Conservation (phyloP, 2,329 filamentous ascomycete genomes). For the Talaromyces pinophilus region DNA sequence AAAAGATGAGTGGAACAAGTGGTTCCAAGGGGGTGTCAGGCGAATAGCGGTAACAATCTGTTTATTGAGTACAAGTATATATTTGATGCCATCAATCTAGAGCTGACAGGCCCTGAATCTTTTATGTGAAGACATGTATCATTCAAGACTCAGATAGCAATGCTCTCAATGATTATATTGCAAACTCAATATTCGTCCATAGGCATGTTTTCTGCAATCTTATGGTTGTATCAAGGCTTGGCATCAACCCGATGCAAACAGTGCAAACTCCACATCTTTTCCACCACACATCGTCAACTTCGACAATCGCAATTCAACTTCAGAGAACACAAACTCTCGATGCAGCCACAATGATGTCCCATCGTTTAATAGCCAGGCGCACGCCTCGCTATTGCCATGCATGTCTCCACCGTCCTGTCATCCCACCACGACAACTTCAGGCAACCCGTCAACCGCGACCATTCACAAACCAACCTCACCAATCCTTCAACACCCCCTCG, state of each 20-base stretch:
- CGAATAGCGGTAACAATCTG: background rate
- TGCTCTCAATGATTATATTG: too few species aligned
- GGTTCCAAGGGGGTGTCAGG: background rate
- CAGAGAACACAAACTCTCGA: background rate
- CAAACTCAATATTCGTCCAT: too few species aligned
- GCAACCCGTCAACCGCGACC: slow-evolving; percentile 40
- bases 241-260: slow-evolving; percentile 26
- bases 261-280: slow-evolving; percentile 23
- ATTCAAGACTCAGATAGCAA: too few species aligned
- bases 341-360: slow-evolving; percentile 34
- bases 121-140: too few species aligned
- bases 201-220: too few species aligned
- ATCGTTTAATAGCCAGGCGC: slow-evolving; percentile 40
- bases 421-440: slow-evolving; percentile 4
- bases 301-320: background rate
- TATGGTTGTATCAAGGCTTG: background rate
- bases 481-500: slow-evolving; percentile 54
- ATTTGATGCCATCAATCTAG: too few species aligned
- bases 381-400: slow-evolving; percentile 40
- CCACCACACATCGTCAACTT: background rate
- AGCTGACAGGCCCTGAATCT: too few species aligned
- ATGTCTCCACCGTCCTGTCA: slow-evolving; percentile 36
- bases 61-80: too few species aligned
- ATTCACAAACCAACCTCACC: slow-evolving; percentile 60
- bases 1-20: background rate